Evolutionary conservation across 345 rosid genomes (phyloP).

Genomic region (Gossypium thurberi): DNA sequence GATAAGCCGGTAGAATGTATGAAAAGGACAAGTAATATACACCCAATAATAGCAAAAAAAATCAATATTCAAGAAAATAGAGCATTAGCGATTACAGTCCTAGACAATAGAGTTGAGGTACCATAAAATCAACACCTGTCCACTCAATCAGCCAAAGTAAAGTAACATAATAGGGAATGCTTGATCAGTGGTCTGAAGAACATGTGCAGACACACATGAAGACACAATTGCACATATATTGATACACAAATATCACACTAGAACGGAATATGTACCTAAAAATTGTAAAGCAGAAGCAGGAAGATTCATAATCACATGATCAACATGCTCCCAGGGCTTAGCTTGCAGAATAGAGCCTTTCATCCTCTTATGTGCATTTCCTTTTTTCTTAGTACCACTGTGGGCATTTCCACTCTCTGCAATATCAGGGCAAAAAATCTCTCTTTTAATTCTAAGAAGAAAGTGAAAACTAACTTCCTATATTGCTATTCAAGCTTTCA

Average conservation of each 20-base stretch:
- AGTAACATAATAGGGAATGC: not conserved
- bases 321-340: constrained; percentile 84
- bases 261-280: constrained; percentile 42
- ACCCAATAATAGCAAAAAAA: not conserved
- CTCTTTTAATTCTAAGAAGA: not conserved
- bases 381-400: constrained; percentile 33
- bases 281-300: constrained; percentile 91
- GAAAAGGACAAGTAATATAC: not conserved
- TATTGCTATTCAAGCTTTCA: not conserved
- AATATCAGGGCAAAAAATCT: not conserved
- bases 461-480: not conserved
- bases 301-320: constrained; percentile 96
- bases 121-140: not conserved
- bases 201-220: not conserved
- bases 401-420: constrained; percentile 30
- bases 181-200: not conserved
- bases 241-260: not conserved
- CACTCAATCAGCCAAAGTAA: not conserved
- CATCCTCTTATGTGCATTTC: constrained; percentile 48
- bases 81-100: not conserved
- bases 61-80: not conserved
- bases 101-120: not conserved
- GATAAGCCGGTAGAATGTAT: not conserved
- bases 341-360: constrained; percentile 42
- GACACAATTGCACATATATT: not conserved